A percentile compares a stretch with the other conserved stretches of the same genome.
These are phyloP conservation scores for Hymenoscyphus occultus DNA, from an alignment of 2,329 filamentous ascomycete genomes.

Conservation along the genomic window DNA sequence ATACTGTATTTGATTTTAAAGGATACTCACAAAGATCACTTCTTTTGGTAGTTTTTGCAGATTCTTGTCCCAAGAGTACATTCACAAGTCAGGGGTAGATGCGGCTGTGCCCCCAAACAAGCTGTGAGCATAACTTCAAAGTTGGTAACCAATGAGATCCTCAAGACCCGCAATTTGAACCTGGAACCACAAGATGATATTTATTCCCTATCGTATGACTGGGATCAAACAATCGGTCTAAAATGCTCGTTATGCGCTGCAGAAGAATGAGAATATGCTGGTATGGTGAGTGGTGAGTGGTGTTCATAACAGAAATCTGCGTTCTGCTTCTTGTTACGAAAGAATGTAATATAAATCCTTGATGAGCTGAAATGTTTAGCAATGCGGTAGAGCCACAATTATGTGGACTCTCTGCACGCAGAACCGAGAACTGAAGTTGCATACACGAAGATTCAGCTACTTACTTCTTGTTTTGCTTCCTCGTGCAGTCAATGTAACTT, in stretches of 20 bases:
- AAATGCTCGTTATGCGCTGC: neutral
- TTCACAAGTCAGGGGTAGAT: neutral
- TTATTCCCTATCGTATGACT: neutral
- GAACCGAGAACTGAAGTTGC: neutral
- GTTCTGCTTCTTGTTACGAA: too few relatives aligned
- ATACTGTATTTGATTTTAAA: neutral
- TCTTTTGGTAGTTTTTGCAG: neutral
- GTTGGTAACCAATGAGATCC: neutral
- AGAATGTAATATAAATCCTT: too few relatives aligned
- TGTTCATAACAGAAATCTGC: too few relatives aligned
- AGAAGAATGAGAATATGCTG: neutral
- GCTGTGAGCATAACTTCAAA: neutral
- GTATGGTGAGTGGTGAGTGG: neutral
- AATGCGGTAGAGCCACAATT: neutral
- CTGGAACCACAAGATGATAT: neutral
- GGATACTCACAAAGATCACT: neutral
- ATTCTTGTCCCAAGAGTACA: neutral
- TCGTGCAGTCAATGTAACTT: constrained; percentile 7
- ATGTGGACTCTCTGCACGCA: neutral
- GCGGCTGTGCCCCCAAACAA: neutral
- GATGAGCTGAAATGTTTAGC: too few relatives aligned
- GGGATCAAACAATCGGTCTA: neutral
- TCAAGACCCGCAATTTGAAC: neutral
- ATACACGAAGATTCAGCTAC: neutral
- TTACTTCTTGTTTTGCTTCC: constrained; percentile 19